Conservation (phyloP, 2,329 filamentous ascomycete genomes). For the Penicillium glabrum region DNA sequence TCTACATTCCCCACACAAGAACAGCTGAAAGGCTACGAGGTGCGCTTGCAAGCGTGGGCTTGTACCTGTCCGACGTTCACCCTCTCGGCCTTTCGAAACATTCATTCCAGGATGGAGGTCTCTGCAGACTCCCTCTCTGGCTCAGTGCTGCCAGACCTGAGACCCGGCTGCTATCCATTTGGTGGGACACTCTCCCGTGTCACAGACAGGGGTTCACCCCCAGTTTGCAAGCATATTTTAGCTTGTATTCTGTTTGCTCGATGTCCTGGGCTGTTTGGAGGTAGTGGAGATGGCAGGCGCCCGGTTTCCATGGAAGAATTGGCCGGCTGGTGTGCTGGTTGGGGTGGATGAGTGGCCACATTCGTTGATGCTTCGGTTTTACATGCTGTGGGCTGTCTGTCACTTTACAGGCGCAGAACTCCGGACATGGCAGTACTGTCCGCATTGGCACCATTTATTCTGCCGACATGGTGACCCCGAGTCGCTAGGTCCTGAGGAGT, state of each 20-base stretch:
- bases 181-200: constrained; percentile 35
- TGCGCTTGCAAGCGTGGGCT: constrained; percentile 76
- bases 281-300: constrained; percentile 54
- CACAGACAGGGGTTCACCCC: constrained; percentile 18
- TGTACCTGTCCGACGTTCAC: constrained; percentile 87
- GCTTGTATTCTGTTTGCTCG: constrained; percentile 74
- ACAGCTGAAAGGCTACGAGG: constrained; percentile 59
- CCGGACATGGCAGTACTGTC: neutral
- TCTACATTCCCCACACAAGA: constrained; percentile 26
- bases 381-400: neutral
- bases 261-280: constrained; percentile 59
- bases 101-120: constrained; percentile 27
- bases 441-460: neutral
- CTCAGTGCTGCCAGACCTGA: constrained; percentile 11
- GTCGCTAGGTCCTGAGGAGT: neutral
- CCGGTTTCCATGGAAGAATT: constrained; percentile 64
- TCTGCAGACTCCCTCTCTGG: neutral
- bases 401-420: neutral
- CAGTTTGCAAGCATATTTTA: constrained; percentile 83
- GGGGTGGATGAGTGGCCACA: constrained; percentile 32
- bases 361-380: neutral
- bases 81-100: constrained; percentile 63
- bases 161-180: constrained; percentile 30
- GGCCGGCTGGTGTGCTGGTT: constrained; percentile 65
- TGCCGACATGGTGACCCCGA: neutral